A percentile compares a stretch with the other conserved stretches of the same genome.
phyloP scores from a whole-genome alignment of 768 basidiomycete species.

The Kwoniella pini region DNA sequence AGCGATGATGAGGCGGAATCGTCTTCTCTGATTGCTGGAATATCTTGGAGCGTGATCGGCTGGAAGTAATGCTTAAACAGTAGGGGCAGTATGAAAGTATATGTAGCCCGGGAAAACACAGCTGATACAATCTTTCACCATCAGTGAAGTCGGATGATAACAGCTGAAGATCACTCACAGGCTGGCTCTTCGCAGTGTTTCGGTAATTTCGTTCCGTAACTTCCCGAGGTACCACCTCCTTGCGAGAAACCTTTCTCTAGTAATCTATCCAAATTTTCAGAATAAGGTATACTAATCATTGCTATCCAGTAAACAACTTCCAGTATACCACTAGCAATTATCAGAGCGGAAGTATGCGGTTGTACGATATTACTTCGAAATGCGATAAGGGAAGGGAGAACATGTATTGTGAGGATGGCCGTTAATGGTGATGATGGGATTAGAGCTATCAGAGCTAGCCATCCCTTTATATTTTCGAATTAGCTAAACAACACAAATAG shows the following conservation, averaged over 20 bases:
- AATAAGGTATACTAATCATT: conserved; percentile 45
- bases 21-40: conserved; percentile 51
- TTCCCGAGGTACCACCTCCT: conserved; percentile 41
- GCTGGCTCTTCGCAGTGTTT: conserved; percentile 45
- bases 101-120: conserved; percentile 43
- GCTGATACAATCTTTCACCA: conserved; percentile 17
- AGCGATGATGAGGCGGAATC: conserved; percentile 41
- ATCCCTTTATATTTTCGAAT: too few relatives aligned
- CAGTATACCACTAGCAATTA: conserved; percentile 24
- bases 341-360: conserved; percentile 14
- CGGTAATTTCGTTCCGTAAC: conserved; percentile 31
- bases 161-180: conserved; percentile 42
- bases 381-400: conserved; percentile 38
- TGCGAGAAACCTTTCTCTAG: conserved; percentile 34
- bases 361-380: conserved; percentile 25
- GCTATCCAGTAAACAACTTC: conserved; percentile 38
- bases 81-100: conserved; percentile 47
- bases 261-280: conserved; percentile 34
- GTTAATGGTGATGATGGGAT: conserved; percentile 26
- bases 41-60: conserved; percentile 41
- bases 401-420: conserved; percentile 30
- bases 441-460: conserved; percentile 27
- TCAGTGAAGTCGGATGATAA: too few relatives aligned
- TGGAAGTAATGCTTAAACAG: conserved; percentile 44
- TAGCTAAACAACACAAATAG: too few relatives aligned